Base-by-base conservation (phyloP, 2,329 filamentous ascomycete genomes). In the Epichloe brachyelytri region DNA sequence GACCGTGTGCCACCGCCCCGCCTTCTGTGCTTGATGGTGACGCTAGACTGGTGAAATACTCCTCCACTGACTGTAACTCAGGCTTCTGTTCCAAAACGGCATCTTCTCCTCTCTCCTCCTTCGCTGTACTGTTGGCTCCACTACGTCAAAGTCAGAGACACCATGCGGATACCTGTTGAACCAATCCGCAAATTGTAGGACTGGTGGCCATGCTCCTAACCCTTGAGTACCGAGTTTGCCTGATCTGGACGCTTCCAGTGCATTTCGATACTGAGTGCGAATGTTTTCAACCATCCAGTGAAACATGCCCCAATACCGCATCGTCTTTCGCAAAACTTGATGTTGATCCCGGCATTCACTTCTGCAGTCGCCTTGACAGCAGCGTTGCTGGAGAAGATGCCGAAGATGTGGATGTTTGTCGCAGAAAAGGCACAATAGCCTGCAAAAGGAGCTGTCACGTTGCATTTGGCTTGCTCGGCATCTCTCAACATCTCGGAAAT, bases 221-320 rank as follows among this genome's bases (percentile, higher is more conserved):
- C 70, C 70, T 50, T 76, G 70, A 51, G 65, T 65, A 53, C 69
- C 64, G 56, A 74, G 67, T n/a, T 74, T 74, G 10, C 86, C 87
- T 57, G 81, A 79, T 49, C 83, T 75, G 33, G 83, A 81, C n/a
- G 85, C 84, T 64, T 96, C 89, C 15, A 89, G 83, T 58, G 89
- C 91, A 46, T 82, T 80, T 48, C 86, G 81, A 63, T 95, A 98
- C 54, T 94, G 82, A 50, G 91, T 86, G 53, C 93, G 89, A 37
- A 96, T 76, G 60, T 91, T 93, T 63, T 97, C 90, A 1, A 88
- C 85, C 78, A 97, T 90, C 70, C 89, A 96, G 64, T 95, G 88
- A 63, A 97, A 96, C 85, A 96, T 95, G 54, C 91, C 93, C 93
- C 93, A 98, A 61, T 93, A 90, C 54, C 87, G 87, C 73, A 95